phyloP scores from a whole-genome alignment of 371 early-diverging fungal genomes.

The Cokeromyces recurvatus region DNA sequence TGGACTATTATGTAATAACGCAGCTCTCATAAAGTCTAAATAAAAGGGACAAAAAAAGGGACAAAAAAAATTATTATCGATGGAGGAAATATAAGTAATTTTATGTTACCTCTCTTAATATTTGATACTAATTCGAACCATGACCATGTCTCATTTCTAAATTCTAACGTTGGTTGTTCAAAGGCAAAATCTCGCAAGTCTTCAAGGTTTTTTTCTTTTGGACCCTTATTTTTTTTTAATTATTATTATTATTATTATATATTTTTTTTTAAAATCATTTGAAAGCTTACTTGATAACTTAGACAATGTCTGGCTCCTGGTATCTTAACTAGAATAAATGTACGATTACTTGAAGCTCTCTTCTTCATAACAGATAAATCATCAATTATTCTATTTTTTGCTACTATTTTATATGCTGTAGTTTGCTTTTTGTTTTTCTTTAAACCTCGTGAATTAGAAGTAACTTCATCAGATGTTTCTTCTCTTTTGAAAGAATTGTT shows the following conservation, averaged over 20 bases:
- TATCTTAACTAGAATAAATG: constrained; percentile 71
- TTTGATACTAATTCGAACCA: constrained; percentile 62
- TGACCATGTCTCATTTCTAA: constrained; percentile 70
- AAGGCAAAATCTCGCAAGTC: constrained; percentile 68
- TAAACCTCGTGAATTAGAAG: not conserved
- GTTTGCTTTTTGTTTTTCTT: constrained; percentile 6
- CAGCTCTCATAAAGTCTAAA: constrained; percentile 43
- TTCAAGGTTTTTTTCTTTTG: constrained; percentile 66
- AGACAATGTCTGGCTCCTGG: constrained; percentile 63
- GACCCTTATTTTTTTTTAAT: constrained; percentile 32
- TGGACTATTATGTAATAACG: constrained; percentile 37
- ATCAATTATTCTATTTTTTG: constrained; percentile 12
- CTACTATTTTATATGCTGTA: not conserved
- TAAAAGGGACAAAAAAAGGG: not conserved
- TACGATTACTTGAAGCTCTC: constrained; percentile 58
- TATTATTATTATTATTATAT: too few relatives aligned
- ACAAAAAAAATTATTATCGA: too few relatives aligned
- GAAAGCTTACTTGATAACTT: constrained; percentile 57
- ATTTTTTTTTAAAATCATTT: too few relatives aligned
- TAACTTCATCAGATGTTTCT: not conserved
- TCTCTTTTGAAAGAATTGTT: not conserved
- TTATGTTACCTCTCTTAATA: constrained; percentile 52
- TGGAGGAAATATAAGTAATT: not conserved
- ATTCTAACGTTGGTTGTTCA: constrained; percentile 65
- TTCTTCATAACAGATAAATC: constrained; percentile 57